Evolutionary conservation across 169 alveolate genomes (phyloP), one percentile per base, ranked within the genome.

Genomic region (Plasmodium vivax): DNA sequence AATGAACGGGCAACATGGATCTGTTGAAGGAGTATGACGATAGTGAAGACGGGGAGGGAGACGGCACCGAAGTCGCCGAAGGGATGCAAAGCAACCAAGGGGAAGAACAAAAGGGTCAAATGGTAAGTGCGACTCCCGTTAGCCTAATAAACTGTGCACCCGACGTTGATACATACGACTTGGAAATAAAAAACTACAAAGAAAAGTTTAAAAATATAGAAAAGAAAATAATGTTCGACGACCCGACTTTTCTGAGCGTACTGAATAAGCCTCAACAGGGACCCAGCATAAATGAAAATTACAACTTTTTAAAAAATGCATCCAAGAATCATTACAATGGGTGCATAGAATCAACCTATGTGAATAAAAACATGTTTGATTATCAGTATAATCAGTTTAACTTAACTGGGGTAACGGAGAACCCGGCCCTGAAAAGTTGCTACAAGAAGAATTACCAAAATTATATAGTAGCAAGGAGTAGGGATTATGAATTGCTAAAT

Each of bases 141-240:
- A 73, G 87, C 93, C 14, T 94, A 93, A 83, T 96, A 90, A 51
- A 96, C 92, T 58, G 97, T 95, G 92, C 98, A 90, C 93, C 98
- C 77, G 84, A 95, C 95, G 96, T 96, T 95, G 51, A 95, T 84
- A 96, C 92, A 32, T 81, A 47, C 68, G 95, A 92, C 82, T 16
- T 92, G 82, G 95, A 92, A 92, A 82, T 92, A 92, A 92, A 92
- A 82, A 82, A 83, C 82, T 92, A 92, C 68, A 92, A 83, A 82
- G 95, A 92, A 73, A 81, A 92, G 83, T 92, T 71, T 74, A 43
- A 92, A 74, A 92, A 92, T 82, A 92, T 92, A 8, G 95, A 73
- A 92, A 92, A 92, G 79, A 92, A 92, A 51, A 92, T 92, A 23
- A 82, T 92, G 92, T 79, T 92, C 75, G 81, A 71, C 74, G 85